Base-by-base conservation (phyloP, 208 protist species). In the Phytomonas francai region DNA sequence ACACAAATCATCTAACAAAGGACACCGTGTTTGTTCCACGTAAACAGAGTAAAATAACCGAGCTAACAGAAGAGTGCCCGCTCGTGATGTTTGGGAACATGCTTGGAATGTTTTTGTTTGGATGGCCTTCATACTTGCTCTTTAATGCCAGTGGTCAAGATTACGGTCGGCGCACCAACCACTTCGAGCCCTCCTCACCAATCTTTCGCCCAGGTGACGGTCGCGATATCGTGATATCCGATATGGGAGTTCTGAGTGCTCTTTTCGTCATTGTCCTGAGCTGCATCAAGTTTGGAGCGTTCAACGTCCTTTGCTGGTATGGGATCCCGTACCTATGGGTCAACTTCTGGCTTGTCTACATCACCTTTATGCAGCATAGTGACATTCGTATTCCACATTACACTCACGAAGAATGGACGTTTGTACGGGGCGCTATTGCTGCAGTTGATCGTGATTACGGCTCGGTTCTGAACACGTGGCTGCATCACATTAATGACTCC, bases 291-390 rank as follows among this genome's bases (percentile, higher is more conserved):
- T 93, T 81, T 63, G 90, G 90, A 62, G 65, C 81, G 57, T 33
- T 74, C 59, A 87, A 68, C 60, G 74, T 93, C 25, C 51, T 82
- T 16, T 87, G 75, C 76, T 95, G 83, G 84, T 97, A 97, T 82
- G 58, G 74, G 12, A 78, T 76, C 25, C 83, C 92, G 30, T 94
- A 95, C 72, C 67, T 97, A 42, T 89, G 94, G 76, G 80, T 86
- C 62, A 98, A 98, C 84, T 83, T 84, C 62, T 98, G 86, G 88
- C 87, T 98, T 5, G 71, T 96, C 29, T 84, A 78, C 72, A 96
- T 97, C 78, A 98, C 96, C 51, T 97, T 85, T 75, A 72, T 97
- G 64, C 96, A 98, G 83, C 96, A 98, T 78, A 89, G 93, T 11
- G 93, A 98, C 78, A 31, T 87, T 19, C 74, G 78, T 57, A 73